Conservation (phyloP, 108 stramenopile species). For the Nitzschia sp. region DNA sequence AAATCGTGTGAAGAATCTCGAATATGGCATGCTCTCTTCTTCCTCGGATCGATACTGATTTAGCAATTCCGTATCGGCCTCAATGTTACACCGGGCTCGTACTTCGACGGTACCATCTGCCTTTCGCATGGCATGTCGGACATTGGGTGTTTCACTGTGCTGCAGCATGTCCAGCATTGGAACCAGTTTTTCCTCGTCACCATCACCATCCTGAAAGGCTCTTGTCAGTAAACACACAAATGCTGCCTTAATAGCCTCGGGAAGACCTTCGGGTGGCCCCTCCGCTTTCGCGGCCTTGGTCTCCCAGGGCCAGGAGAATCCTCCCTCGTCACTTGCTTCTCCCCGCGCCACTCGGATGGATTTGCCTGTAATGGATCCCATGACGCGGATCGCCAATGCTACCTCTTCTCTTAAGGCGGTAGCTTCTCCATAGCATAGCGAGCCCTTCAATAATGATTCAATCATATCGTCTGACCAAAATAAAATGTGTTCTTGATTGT, state of each 20-base stretch:
- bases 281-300: neutral
- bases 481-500: slow-evolving; percentile 75
- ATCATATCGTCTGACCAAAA: slow-evolving; percentile 70
- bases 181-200: slow-evolving; percentile 65
- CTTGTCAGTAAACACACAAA: slow-evolving; percentile 71
- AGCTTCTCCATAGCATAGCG: slow-evolving; percentile 64
- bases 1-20: slow-evolving; percentile 76
- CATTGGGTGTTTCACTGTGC: slow-evolving; percentile 66
- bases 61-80: slow-evolving; percentile 57
- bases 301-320: slow-evolving; percentile 21
- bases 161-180: slow-evolving; percentile 73
- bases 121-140: slow-evolving; percentile 47
- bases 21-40: slow-evolving; percentile 72
- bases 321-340: slow-evolving; percentile 22
- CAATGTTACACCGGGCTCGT: slow-evolving; percentile 47
- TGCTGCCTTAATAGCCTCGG: slow-evolving; percentile 64
- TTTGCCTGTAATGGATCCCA: slow-evolving; percentile 45
- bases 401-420: slow-evolving; percentile 55
- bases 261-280: slow-evolving; percentile 27
- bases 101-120: slow-evolving; percentile 65
- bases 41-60: slow-evolving; percentile 77
- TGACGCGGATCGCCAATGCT: slow-evolving; percentile 44
- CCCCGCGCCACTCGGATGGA: slow-evolving; percentile 57
- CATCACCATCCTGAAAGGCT: slow-evolving; percentile 59
- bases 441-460: slow-evolving; percentile 51